These are phyloP conservation scores for Fusarium globosum DNA, from an alignment of 2,329 filamentous ascomycete genomes.

Conservation along the genomic window DNA sequence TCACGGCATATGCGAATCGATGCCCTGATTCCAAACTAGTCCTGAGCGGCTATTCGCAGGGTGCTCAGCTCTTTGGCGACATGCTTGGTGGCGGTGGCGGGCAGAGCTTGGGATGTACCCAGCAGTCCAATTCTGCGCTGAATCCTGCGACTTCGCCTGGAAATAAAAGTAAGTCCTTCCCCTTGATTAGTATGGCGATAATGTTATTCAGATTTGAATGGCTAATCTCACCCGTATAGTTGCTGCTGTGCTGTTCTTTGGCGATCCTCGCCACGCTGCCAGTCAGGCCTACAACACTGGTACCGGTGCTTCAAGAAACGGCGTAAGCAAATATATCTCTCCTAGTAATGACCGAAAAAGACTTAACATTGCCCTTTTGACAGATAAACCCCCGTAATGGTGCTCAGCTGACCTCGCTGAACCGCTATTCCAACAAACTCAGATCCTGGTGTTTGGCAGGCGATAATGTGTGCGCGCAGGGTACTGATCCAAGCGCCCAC, in stretches of 20 bases:
- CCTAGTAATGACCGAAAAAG: not conserved
- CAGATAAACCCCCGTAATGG: not conserved
- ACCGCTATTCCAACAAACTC: not conserved
- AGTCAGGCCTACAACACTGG: not conserved
- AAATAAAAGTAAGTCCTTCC: not conserved
- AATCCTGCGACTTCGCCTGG: not conserved
- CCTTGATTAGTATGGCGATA: not conserved
- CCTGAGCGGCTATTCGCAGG: not conserved
- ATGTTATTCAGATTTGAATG: not conserved
- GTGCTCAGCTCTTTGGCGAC: not conserved
- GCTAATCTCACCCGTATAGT: not conserved
- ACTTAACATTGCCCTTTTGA: not conserved
- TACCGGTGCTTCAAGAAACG: not conserved
- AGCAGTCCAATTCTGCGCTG: not conserved
- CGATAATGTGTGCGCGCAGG: not conserved
- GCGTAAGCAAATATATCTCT: not conserved
- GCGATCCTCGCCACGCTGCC: not conserved
- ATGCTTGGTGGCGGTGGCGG: not conserved
- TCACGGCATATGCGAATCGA: not conserved
- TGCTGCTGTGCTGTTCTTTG: not conserved
- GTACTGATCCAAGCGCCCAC: not conserved
- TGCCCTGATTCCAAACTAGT: not conserved
- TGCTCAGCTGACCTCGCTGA: not conserved
- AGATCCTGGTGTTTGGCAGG: not conserved
- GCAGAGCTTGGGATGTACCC: not conserved